phyloP scores from a whole-genome alignment of 257 asterid species.

The Nicotiana knightiana region DNA sequence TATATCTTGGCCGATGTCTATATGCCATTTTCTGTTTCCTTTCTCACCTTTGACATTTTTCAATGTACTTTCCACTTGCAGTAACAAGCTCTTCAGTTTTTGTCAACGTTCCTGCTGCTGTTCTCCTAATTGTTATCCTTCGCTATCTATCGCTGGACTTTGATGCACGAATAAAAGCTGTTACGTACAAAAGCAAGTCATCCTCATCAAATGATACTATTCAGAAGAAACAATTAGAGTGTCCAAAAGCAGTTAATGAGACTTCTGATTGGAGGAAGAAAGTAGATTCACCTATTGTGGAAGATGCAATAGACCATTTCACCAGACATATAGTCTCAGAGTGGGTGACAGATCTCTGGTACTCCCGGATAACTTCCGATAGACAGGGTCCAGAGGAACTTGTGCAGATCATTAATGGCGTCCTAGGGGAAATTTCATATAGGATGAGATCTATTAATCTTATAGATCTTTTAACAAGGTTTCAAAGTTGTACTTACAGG shows the following conservation, averaged over 20 bases:
- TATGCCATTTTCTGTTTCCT: slow-evolving; percentile 6
- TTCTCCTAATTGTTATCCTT: slow-evolving; percentile 47
- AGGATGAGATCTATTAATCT: slow-evolving; percentile 79
- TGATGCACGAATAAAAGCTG: slow-evolving; percentile 75
- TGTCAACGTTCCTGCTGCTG: slow-evolving; percentile 87
- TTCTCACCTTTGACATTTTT: background rate
- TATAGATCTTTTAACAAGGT: slow-evolving; percentile 92
- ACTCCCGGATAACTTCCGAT: slow-evolving; percentile 87
- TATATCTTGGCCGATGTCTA: background rate
- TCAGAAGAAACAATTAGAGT: slow-evolving; percentile 33
- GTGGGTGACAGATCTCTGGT: slow-evolving; percentile 98
- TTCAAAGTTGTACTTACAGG: slow-evolving; percentile 7
- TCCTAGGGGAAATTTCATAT: slow-evolving; percentile 72
- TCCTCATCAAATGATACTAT: slow-evolving; percentile 32
- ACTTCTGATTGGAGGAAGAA: slow-evolving; percentile 77
- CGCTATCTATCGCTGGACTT: slow-evolving; percentile 80
- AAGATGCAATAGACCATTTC: slow-evolving; percentile 85
- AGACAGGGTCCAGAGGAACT: slow-evolving; percentile 91
- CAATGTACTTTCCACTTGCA: slow-evolving; percentile 22
- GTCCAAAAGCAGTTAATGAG: slow-evolving; percentile 28
- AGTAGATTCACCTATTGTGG: slow-evolving; percentile 89
- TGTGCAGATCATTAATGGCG: slow-evolving; percentile 76
- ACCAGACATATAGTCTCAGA: slow-evolving; percentile 85
- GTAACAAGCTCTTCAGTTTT: slow-evolving; percentile 91
- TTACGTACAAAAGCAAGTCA: slow-evolving; percentile 63